Conservation (phyloP, 129 eudicot species). For the Helianthus tuberosus region DNA sequence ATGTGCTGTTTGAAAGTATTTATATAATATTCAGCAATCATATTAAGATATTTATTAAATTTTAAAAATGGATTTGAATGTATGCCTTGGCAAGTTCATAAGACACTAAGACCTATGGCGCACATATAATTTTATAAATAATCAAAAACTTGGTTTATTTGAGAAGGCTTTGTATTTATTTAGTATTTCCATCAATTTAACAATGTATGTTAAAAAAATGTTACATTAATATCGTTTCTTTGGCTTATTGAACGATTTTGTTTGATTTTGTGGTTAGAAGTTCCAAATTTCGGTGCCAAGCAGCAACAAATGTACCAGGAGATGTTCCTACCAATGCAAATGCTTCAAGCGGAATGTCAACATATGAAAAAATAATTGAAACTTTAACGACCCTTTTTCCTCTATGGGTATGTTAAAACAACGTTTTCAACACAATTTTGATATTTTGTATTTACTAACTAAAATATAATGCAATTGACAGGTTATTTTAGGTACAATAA, state of each 20-base stretch:
- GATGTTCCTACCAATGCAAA: conserved; percentile 59
- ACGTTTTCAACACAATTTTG: conserved; percentile 7
- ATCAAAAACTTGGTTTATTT: neutral
- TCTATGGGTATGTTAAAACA: conserved; percentile 70
- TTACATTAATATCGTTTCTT: neutral
- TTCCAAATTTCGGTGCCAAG: conserved; percentile 60
- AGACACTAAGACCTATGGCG: neutral
- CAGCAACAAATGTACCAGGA: conserved; percentile 81
- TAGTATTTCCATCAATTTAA: neutral
- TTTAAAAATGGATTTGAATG: neutral
- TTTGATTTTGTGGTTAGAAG: conserved; percentile 45
- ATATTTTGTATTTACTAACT: neutral
- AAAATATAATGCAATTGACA: conserved; percentile 39
- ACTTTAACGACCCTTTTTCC: conserved; percentile 98
- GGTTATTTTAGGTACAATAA: conserved; percentile 89
- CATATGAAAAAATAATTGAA: conserved; percentile 85
- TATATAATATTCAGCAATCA: neutral
- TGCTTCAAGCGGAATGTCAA: conserved; percentile 60
- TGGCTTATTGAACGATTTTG: conserved; percentile 7
- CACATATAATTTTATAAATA: neutral
- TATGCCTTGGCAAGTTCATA: neutral
- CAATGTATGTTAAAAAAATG: neutral
- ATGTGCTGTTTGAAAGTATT: neutral
- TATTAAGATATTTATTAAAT: neutral
- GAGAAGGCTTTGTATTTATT: conserved; percentile 14